These are phyloP conservation scores for Termitomyces sp. DNA, from an alignment of 768 basidiomycete species.

Conservation along the genomic window DNA sequence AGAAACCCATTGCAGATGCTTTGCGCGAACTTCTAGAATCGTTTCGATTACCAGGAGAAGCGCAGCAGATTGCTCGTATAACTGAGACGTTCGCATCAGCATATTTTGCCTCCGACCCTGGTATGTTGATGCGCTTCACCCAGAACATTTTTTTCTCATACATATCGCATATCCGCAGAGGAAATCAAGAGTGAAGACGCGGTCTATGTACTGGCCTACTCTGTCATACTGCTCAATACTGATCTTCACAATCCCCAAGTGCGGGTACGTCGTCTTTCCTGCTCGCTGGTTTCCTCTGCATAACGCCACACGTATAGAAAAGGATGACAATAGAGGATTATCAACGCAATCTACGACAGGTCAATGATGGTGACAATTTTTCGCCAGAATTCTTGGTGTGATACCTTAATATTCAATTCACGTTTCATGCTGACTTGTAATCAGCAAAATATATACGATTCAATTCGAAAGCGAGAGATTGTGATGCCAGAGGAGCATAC, in stretches of 20 bases:
- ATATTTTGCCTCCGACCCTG: constrained; percentile 82
- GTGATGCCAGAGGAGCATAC: constrained; percentile 97
- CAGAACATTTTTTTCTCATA: constrained; percentile 3
- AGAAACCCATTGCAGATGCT: constrained; percentile 96
- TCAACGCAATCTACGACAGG: constrained; percentile 84
- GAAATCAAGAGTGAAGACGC: constrained; percentile 91
- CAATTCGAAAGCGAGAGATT: constrained; percentile 91
- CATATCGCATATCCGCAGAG: constrained; percentile 33
- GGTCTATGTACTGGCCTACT: constrained; percentile 89
- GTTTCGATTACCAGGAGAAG: constrained; percentile 92
- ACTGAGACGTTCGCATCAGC: constrained; percentile 92
- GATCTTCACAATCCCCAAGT: constrained; percentile 95
- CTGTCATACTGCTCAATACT: constrained; percentile 97
- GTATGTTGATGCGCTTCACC: constrained; percentile 30
- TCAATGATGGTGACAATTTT: constrained; percentile 84
- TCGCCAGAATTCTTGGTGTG: constrained; percentile 79
- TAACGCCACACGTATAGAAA: constrained; percentile 49
- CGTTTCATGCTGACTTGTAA: not conserved
- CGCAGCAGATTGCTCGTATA: constrained; percentile 90
- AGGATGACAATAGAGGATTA: constrained; percentile 97
- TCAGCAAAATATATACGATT: constrained; percentile 88
- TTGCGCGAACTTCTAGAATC: constrained; percentile 92
- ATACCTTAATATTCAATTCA: not conserved
- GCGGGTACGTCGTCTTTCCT: constrained; percentile 43
- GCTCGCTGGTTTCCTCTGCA: not conserved